Percentiles rank a stretch among this genome's conserved stretches.
phyloP scores from a whole-genome alignment of 2,329 filamentous ascomycete species.

The Elsinoe ampelina region DNA sequence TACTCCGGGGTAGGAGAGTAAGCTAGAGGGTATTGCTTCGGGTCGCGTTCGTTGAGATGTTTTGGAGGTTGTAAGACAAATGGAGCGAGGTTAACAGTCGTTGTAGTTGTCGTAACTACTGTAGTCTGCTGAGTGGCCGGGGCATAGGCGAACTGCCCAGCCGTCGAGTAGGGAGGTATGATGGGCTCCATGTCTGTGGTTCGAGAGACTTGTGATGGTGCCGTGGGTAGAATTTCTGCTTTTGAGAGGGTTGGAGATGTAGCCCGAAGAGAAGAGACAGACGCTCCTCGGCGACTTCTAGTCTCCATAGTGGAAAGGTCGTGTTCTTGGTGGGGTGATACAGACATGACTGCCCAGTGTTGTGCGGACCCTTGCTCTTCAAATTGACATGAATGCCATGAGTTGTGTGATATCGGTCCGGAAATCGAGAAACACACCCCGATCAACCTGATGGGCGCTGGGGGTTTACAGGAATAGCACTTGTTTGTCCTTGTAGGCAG shows the following conservation, averaged over 20 bases:
- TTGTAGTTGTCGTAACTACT: slow-evolving; percentile 86
- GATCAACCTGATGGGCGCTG: not conserved
- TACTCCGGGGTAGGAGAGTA: slow-evolving; percentile 70
- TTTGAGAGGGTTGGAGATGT: slow-evolving; percentile 21
- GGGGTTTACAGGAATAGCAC: not conserved
- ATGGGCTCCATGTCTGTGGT: slow-evolving; percentile 13
- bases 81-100: slow-evolving; percentile 73
- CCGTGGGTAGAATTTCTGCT: slow-evolving; percentile 13
- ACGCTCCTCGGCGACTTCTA: slow-evolving; percentile 12
- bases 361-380: not conserved
- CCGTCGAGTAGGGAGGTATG: slow-evolving; percentile 29
- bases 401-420: not conserved
- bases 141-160: slow-evolving; percentile 53
- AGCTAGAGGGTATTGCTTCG: slow-evolving; percentile 84
- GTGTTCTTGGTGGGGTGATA: not conserved
- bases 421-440: not conserved
- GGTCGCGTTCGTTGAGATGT: slow-evolving; percentile 62
- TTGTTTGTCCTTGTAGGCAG: not conserved
- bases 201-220: slow-evolving; percentile 16
- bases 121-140: slow-evolving; percentile 57
- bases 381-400: not conserved
- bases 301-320: slow-evolving; percentile 9
- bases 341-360: not conserved
- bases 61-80: slow-evolving; percentile 66
- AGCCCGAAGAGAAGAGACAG: slow-evolving; percentile 13